Evolutionary conservation across 176 grass and related monocot species (phyloP), one percentile per base, ranked within the genome.

Genomic region (Calamus simplicifolius): DNA sequence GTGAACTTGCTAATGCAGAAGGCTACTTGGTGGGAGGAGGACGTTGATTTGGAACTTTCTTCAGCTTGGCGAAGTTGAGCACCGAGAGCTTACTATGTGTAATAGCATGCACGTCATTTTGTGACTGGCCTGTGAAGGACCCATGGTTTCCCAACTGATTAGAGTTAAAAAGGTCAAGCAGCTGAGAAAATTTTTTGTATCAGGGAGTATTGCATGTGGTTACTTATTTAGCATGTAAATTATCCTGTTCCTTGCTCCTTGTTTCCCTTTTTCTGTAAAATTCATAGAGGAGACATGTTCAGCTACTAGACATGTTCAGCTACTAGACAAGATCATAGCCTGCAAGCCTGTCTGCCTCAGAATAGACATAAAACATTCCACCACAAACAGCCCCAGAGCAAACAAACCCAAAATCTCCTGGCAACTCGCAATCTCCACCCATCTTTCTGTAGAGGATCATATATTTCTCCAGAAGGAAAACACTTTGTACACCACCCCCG

Each of bases 21-120:
- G 76, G 93, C 93, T 52, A 97, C 93, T 57, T 97, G 93, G 93
- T 97, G 93, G 93, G 93, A 97, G 49, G 93, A 97, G 58, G 82
- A 76, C 76, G 67, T 70, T 4, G 84, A 97, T 73, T 73, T 85
- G 73, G 93, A 97, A 76, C 70, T 72, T 10, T 91, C 87, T 0
- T 60, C 87, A 29, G 87, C 83, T 14, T 97, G 93, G 87, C 23
- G 93, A 74, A 91, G 77, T 76, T 97, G 61, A 91, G 51, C 31
- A 64, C 10, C 13, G 6, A 43, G 8, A 43, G 8, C 35, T 8
- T 43, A 43, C 35, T 12, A 43, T 43, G 10, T 12, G 35, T 12
- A 6, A 43, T 10, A 13, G 35, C 3, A 2, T 35, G 35, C 35
- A 43, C 35, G 12, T 43, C 35, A 12, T 43, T 43, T 43, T 12